A percentile compares a stretch with the other conserved stretches of the same genome.
These are phyloP conservation scores for Citrus hindsii DNA, from an alignment of 345 rosid genomes.

Conservation along the genomic window DNA sequence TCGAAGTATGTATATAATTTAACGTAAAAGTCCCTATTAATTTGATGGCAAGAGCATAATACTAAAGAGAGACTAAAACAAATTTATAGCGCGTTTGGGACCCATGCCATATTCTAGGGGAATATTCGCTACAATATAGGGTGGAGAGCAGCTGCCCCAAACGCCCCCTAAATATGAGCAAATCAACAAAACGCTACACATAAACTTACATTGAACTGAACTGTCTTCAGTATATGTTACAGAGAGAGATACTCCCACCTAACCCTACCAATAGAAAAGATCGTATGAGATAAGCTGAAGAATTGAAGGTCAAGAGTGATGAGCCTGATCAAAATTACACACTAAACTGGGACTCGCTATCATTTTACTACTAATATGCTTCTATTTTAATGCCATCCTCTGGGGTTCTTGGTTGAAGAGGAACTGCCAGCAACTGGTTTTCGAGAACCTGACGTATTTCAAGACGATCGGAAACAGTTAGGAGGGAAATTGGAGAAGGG, in stretches of 20 bases:
- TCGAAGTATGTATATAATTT: no score
- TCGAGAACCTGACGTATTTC: slow-evolving; percentile 30
- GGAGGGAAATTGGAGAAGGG: neutral
- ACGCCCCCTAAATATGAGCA: neutral
- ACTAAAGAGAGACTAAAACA: neutral
- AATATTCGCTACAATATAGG: no score
- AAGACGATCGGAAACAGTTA: neutral
- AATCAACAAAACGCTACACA: neutral
- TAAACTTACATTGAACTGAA: neutral
- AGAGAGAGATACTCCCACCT: neutral
- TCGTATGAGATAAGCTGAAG: neutral
- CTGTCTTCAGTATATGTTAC: neutral
- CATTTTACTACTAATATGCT: neutral
- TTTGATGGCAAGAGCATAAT: no score
- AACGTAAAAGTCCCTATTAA: neutral
- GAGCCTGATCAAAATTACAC: neutral
- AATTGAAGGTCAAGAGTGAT: neutral
- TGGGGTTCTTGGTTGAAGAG: slow-evolving; percentile 31
- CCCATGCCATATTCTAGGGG: no score
- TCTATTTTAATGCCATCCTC: slow-evolving; percentile 32
- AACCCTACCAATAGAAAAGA: neutral
- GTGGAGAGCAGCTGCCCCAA: no score
- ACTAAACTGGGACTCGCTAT: neutral
- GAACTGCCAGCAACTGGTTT: slow-evolving; percentile 25
- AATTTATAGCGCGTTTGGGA: neutral